phyloP scores from a whole-genome alignment of 1,139 yeast genomes.

The Debaryomycetaceae sp. region DNA sequence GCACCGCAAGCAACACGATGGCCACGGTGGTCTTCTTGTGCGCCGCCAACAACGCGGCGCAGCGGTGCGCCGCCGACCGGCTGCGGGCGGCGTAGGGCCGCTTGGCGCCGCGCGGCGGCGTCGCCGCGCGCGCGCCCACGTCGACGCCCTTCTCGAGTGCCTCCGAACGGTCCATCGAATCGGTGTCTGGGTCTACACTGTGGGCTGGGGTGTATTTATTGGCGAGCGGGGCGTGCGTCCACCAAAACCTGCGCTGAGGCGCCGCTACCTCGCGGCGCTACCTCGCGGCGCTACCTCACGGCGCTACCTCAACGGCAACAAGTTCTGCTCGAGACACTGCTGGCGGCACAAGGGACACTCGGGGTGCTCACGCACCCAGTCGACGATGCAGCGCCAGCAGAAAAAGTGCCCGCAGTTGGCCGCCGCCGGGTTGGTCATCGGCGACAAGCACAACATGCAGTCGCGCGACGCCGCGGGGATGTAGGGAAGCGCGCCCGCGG shows the following conservation, averaged over 20 bases:
- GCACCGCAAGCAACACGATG: conserved; percentile 28
- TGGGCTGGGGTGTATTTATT: too few species aligned
- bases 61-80: conserved; percentile 7
- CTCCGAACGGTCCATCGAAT: neutral
- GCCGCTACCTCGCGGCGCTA: too few species aligned
- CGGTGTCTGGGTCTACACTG: too few species aligned
- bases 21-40: conserved; percentile 27
- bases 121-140: conserved; percentile 1
- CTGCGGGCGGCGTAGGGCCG: too few species aligned
- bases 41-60: conserved; percentile 9
- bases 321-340: conserved; percentile 65
- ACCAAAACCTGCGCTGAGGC: too few species aligned
- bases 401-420: conserved; percentile 90
- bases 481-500: conserved; percentile 55
- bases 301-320: conserved; percentile 56
- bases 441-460: conserved; percentile 80
- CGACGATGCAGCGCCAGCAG: conserved; percentile 88
- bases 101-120: neutral
- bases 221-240: too few species aligned
- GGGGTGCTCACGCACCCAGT: conserved; percentile 83
- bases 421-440: conserved; percentile 78
- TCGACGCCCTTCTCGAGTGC: conserved; percentile 2
- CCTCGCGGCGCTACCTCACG: conserved; percentile 16
- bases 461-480: conserved; percentile 66
- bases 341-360: conserved; percentile 94